Conservation (phyloP, 768 basidiomycete species). For the Boletus reticulatus region DNA sequence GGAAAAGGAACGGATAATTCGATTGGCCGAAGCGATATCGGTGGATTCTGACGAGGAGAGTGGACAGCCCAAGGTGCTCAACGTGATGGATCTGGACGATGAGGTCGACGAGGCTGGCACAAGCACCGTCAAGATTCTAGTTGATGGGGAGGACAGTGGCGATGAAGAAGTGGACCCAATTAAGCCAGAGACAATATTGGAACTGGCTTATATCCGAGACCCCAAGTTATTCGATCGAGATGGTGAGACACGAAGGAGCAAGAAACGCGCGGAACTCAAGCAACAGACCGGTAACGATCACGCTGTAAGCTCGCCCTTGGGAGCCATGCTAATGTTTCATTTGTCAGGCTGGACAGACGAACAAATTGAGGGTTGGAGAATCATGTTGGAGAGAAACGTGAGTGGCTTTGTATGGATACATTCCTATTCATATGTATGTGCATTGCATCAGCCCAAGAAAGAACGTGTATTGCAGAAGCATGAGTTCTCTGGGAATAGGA, state of each 20-base stretch:
- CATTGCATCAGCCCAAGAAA: slow-evolving; percentile 56
- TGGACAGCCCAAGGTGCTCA: slow-evolving; percentile 18
- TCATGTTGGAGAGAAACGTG: slow-evolving; percentile 89
- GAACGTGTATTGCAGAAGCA: slow-evolving; percentile 73
- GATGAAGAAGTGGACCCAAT: slow-evolving; percentile 34
- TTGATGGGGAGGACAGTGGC: slow-evolving; percentile 55
- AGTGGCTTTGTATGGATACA: slow-evolving; percentile 29
- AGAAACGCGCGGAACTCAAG: slow-evolving; percentile 63
- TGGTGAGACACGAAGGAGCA: slow-evolving; percentile 65
- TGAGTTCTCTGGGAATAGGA: slow-evolving; percentile 68
- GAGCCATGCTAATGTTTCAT: neutral
- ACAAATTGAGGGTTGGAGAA: slow-evolving; percentile 90
- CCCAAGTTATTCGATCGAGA: slow-evolving; percentile 77
- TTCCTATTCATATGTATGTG: slow-evolving; percentile 6
- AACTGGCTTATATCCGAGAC: slow-evolving; percentile 74
- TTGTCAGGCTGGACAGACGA: slow-evolving; percentile 68
- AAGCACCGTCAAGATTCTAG: slow-evolving; percentile 44
- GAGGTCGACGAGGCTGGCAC: slow-evolving; percentile 46
- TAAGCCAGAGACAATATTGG: slow-evolving; percentile 62
- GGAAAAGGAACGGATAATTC: slow-evolving; percentile 76
- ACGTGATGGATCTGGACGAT: slow-evolving; percentile 48
- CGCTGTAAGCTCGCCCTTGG: neutral
- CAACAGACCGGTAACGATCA: slow-evolving; percentile 56
- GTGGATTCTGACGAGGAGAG: slow-evolving; percentile 65
- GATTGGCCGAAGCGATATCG: slow-evolving; percentile 65